These are phyloP conservation scores for Tetragonia tetragonoides DNA, from an alignment of 148 eudicot species.

Conservation along the genomic window DNA sequence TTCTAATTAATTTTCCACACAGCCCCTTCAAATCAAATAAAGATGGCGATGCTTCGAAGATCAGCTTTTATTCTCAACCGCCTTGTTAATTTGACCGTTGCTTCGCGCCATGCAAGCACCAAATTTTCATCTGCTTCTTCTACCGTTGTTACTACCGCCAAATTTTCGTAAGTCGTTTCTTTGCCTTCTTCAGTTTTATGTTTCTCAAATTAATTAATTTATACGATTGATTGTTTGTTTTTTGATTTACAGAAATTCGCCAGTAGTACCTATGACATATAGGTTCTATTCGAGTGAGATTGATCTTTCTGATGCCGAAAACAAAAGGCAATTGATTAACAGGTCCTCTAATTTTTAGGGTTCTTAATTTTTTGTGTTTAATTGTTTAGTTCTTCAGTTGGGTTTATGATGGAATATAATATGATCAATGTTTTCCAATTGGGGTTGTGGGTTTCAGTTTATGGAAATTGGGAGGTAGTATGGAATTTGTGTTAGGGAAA, in stretches of 20 bases:
- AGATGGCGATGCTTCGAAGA: slow-evolving; percentile 29
- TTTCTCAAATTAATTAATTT: not conserved
- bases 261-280: slow-evolving; percentile 3
- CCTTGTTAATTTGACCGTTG: slow-evolving; percentile 11
- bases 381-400: too few relatives aligned
- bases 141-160: not conserved
- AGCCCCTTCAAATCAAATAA: not conserved
- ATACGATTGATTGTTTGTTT: not conserved
- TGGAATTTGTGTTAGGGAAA: too few relatives aligned
- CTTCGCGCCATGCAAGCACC: not conserved
- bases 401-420: not conserved
- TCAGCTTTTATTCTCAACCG: slow-evolving; percentile 15
- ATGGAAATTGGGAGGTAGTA: too few relatives aligned
- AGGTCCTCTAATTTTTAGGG: slow-evolving; percentile 36
- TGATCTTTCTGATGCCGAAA: slow-evolving; percentile 74
- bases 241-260: slow-evolving; percentile 11
- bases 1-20: not conserved
- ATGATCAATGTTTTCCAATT: not conserved
- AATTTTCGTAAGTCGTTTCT: slow-evolving; percentile 7
- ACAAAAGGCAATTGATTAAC: slow-evolving; percentile 64
- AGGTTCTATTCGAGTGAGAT: slow-evolving; percentile 39
- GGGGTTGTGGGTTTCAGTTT: too few relatives aligned
- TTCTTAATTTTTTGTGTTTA: not conserved
- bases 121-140: too few relatives aligned
- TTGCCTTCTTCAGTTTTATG: not conserved